Percentiles rank a stretch among this genome's conserved stretches.
phyloP scores from a whole-genome alignment of 1,139 yeast genomes.

The Pichia norvegensis region DNA sequence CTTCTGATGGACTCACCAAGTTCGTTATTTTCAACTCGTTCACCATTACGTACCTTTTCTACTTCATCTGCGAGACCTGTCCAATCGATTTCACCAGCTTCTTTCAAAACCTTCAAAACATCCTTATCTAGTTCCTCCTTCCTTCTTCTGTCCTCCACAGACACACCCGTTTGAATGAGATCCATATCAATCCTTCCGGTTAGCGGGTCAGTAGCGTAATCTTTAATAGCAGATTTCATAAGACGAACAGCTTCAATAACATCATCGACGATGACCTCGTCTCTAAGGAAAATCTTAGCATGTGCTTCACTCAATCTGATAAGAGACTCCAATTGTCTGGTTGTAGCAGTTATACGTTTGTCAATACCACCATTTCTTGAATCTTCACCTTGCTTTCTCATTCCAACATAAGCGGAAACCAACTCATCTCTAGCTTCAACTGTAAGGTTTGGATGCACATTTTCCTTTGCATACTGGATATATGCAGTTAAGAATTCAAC shows the following conservation, averaged over 20 bases:
- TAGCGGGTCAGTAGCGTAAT: conserved; percentile 94
- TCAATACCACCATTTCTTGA: conserved; percentile 59
- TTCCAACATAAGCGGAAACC: conserved; percentile 84
- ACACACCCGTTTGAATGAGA: conserved; percentile 91
- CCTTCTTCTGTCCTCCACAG: conserved; percentile 75
- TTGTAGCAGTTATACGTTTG: conserved; percentile 92
- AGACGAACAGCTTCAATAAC: conserved; percentile 93
- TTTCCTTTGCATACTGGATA: conserved; percentile 86
- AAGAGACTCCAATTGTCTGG: conserved; percentile 94
- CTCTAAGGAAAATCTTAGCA: conserved; percentile 86
- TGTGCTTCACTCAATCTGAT: conserved; percentile 93
- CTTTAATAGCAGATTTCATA: conserved; percentile 89
- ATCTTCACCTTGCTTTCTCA: conserved; percentile 93
- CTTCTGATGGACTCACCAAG: conserved; percentile 61
- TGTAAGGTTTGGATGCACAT: conserved; percentile 68
- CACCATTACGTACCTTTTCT: conserved; percentile 35
- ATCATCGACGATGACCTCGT: conserved; percentile 64
- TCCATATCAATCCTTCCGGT: conserved; percentile 98
- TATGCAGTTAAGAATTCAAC: conserved; percentile 81
- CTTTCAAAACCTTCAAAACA: conserved; percentile 41
- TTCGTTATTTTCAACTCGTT: conserved; percentile 63
- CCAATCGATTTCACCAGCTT: conserved; percentile 42
- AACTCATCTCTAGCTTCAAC: conserved; percentile 77
- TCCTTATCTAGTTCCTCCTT: conserved; percentile 67
- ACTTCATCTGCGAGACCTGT: conserved; percentile 54